Conservation (phyloP, 345 rosid species). For the Euphorbia peplus region DNA sequence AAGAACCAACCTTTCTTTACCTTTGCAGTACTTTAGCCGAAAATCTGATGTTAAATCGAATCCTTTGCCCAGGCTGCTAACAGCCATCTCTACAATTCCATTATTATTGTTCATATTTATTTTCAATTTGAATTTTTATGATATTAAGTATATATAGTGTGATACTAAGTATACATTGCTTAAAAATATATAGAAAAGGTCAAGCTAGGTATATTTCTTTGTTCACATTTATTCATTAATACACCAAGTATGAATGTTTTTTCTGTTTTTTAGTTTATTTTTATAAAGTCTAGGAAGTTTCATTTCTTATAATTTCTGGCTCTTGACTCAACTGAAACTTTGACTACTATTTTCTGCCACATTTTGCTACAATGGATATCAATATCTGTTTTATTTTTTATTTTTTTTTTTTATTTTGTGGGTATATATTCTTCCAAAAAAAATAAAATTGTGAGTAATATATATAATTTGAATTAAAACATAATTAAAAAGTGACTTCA, state of each 20-base stretch:
- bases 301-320: neutral
- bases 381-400: no score
- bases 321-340: no score
- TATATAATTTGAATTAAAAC: no score
- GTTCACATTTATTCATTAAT: neutral
- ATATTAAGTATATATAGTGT: neutral
- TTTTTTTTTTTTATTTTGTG: neutral
- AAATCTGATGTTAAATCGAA: slow-evolving; percentile 84
- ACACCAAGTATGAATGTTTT: no score
- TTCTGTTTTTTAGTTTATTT: no score
- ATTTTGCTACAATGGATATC: no score
- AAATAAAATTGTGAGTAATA: no score
- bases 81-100: slow-evolving; percentile 44
- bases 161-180: neutral
- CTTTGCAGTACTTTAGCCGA: slow-evolving; percentile 76
- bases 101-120: slow-evolving; percentile 23
- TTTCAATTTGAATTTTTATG: neutral
- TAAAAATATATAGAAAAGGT: neutral
- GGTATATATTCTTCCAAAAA: no score
- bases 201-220: neutral
- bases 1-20: slow-evolving; percentile 51
- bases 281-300: no score
- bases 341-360: no score
- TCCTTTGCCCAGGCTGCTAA: slow-evolving; percentile 75
- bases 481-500: neutral